Evolutionary conservation across 331 rosid genomes (phyloP), one percentile per base, ranked within the genome.

Genomic region (Arachis monticola): DNA sequence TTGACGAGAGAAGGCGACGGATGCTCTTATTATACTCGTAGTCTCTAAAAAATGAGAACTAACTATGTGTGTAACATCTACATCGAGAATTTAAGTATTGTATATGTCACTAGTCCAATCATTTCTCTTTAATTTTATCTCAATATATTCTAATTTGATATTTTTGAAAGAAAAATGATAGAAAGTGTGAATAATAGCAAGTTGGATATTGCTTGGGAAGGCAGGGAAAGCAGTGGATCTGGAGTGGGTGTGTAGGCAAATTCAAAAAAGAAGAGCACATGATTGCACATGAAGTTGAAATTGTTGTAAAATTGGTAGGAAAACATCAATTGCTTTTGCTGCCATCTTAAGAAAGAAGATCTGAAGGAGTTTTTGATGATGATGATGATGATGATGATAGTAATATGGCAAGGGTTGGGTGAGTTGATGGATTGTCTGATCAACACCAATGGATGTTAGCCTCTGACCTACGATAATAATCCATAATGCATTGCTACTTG

Each of bases 191-290:
- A 38, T 53, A 77, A 65, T 74, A 80, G 78, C 81, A 67, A 85
- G 68, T 57, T 72, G 89, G 80, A 30, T 80, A 79, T 93, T 89
- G 97, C 98, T 93, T 91, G 83, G 60, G 83, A 84, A 83, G 14
- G 73, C 79, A 88, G 92, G 72, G 81, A 91, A 73, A 69, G 56
- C 62, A 85, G 78, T 45, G 73, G 41, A 38, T 38, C 57, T 76
- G 77, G 53, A 79, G 87, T 82, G 87, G 88, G 52, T 73, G 87
- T 73, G 80, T 58, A 55, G 80, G 70, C 63, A 56, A 53, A 79
- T 58, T 62, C 79, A 70, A 56, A 56, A 53, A 79, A 73, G 68
- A 67, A 52, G 69, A 74, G 67, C 31, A 30, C 64, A 78, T 86
- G 81, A 85, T 89, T 86, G 88, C 87, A 72, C 87, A 64, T 83